Evolutionary conservation across 2,329 filamentous ascomycete species (phyloP).

Genomic region (Magnaporthales sp.): DNA sequence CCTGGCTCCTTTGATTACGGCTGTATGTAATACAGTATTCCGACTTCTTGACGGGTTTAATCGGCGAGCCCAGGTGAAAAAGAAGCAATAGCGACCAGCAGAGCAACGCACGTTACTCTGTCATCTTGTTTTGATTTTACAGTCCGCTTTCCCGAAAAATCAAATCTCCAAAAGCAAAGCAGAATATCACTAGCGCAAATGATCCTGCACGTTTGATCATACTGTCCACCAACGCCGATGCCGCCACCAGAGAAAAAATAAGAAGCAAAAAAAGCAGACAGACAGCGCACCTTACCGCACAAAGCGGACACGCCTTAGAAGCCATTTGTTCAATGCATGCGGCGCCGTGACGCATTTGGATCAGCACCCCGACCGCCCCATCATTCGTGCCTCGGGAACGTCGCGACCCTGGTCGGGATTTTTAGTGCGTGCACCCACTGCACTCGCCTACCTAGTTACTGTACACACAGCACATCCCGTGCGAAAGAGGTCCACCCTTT

Average conservation of each 20-base stretch:
- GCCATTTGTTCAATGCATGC: background rate
- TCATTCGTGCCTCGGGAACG: background rate
- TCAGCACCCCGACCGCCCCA: background rate
- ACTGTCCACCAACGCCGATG: background rate
- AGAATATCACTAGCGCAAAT: background rate
- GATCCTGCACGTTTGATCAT: background rate
- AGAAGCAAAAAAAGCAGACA: background rate
- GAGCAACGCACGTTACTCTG: background rate
- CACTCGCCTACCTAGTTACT: background rate
- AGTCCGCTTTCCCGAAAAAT: background rate
- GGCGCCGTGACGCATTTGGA: slow-evolving; percentile 1
- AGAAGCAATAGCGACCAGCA: background rate
- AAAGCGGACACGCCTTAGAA: background rate
- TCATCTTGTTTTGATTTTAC: background rate
- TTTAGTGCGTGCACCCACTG: background rate
- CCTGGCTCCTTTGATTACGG: background rate
- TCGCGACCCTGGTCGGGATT: background rate
- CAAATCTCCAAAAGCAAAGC: background rate
- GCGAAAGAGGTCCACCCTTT: background rate
- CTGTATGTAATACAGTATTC: background rate
- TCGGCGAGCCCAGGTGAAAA: background rate
- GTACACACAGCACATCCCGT: background rate
- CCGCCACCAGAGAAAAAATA: background rate
- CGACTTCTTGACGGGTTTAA: background rate
- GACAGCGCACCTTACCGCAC: background rate